A percentile compares a stretch with the other conserved stretches of the same genome.
phyloP scores from a whole-genome alignment of 2,329 filamentous ascomycete genomes.

The Parafenestella ontariensis region DNA sequence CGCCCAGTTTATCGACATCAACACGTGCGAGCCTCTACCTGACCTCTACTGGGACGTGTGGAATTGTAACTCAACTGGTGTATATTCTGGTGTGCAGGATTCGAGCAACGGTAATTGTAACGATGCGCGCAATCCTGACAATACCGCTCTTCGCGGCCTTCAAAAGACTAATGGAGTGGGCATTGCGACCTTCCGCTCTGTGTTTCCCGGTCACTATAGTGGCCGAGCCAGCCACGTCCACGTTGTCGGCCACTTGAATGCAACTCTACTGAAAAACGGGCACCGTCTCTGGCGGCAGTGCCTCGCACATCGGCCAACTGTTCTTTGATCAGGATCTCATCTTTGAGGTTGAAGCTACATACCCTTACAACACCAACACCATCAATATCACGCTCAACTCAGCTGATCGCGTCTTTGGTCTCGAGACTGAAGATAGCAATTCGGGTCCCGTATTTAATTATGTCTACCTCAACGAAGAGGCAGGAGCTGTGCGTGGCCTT shows the following conservation, averaged over 20 bases:
- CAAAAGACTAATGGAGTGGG: conserved; percentile 54
- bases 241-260: conserved; percentile 30
- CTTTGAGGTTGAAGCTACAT: conserved; percentile 53
- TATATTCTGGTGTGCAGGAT: not conserved
- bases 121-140: not conserved
- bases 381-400: not conserved
- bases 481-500: not conserved
- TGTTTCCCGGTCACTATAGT: conserved; percentile 49
- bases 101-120: not conserved
- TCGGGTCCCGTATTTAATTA: not conserved
- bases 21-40: conserved; percentile 59
- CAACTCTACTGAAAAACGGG: conserved; percentile 50
- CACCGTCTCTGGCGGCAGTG: conserved; percentile 55
- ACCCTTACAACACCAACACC: conserved; percentile 51
- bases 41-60: conserved; percentile 60
- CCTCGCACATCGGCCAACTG: conserved; percentile 67
- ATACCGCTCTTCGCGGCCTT: conserved; percentile 17
- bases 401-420: not conserved
- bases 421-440: not conserved
- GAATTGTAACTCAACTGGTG: conserved; percentile 43
- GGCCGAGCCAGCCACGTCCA: conserved; percentile 14
- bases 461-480: not conserved
- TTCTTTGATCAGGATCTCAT: conserved; percentile 67
- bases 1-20: conserved; percentile 59
- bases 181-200: conserved; percentile 55